A percentile compares a stretch with the other conserved stretches of the same genome.
Evolutionary conservation across 2,329 filamentous ascomycete species (phyloP).

Genomic region (Clarireedia hainanense): DNA sequence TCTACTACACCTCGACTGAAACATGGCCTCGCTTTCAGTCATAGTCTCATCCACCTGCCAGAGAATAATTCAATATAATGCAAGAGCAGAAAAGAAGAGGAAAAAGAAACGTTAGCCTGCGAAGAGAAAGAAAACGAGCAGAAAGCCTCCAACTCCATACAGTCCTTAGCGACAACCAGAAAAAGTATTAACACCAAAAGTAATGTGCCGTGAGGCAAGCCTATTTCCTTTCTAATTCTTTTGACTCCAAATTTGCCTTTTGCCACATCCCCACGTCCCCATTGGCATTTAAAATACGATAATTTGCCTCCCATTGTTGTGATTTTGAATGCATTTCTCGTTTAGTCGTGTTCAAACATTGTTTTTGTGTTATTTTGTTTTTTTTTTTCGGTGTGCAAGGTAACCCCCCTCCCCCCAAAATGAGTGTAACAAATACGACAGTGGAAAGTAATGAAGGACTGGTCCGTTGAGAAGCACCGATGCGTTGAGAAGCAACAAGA

Average conservation of each 20-base stretch:
- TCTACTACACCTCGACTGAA: too few relatives aligned
- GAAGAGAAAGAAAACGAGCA: neutral
- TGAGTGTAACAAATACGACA: neutral
- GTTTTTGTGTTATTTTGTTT: neutral
- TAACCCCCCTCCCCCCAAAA: neutral
- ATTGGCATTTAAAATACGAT: neutral
- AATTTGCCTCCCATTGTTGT: neutral
- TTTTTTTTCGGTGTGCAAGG: neutral
- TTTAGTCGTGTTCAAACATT: neutral
- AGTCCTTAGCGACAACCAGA: neutral
- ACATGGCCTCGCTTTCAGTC: too few relatives aligned
- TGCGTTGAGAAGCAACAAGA: too few relatives aligned
- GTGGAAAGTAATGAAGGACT: too few relatives aligned
- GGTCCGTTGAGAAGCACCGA: too few relatives aligned
- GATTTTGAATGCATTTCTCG: neutral
- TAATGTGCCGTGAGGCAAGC: slow-evolving; percentile 6
- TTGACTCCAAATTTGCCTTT: neutral
- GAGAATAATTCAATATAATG: too few relatives aligned
- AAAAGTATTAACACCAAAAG: neutral
- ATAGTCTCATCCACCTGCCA: too few relatives aligned
- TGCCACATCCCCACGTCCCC: neutral
- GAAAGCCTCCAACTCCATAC: neutral
- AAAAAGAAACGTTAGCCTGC: neutral
- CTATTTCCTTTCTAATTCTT: neutral
- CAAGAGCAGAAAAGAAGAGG: too few relatives aligned